Conservation (phyloP, 192 early-diverging fungal genomes). For the Coemansia sp. region DNA sequence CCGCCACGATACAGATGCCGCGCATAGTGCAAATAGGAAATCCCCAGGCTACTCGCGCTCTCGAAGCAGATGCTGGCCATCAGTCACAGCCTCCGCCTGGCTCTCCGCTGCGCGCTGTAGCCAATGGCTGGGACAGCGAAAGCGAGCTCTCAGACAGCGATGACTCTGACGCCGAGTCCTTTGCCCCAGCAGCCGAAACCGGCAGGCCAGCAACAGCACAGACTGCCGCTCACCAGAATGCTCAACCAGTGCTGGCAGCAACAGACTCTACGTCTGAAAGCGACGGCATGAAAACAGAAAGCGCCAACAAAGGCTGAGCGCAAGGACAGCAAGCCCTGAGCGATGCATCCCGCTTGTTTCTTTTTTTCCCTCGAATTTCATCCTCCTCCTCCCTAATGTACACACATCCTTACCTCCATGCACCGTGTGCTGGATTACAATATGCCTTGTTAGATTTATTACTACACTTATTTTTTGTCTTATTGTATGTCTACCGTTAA, state of each 20-base stretch:
- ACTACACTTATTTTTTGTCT: neutral
- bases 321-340: slow-evolving; percentile 3
- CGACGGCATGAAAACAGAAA: slow-evolving; percentile 9
- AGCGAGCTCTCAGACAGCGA: slow-evolving; percentile 18
- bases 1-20: slow-evolving; percentile 29
- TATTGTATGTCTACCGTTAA: neutral
- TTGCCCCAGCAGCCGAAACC: neutral
- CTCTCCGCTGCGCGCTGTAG: slow-evolving; percentile 24
- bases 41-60: slow-evolving; percentile 18
- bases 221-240: neutral
- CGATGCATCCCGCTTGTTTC: neutral
- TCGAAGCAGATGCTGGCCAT: slow-evolving; percentile 8
- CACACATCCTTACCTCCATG: neutral
- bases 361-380: neutral
- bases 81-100: slow-evolving; percentile 12
- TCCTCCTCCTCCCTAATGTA: neutral
- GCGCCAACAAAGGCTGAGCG: neutral
- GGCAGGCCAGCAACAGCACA: neutral
- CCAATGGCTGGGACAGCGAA: slow-evolving; percentile 42
- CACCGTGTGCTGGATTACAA: neutral
- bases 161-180: slow-evolving; percentile 8
- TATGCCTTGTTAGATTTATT: neutral
- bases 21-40: slow-evolving; percentile 38
- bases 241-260: neutral
- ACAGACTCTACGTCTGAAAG: slow-evolving; percentile 11